These are phyloP conservation scores for Erigeron philadelphicus DNA, from an alignment of 140 eudicot species.

Conservation along the genomic window DNA sequence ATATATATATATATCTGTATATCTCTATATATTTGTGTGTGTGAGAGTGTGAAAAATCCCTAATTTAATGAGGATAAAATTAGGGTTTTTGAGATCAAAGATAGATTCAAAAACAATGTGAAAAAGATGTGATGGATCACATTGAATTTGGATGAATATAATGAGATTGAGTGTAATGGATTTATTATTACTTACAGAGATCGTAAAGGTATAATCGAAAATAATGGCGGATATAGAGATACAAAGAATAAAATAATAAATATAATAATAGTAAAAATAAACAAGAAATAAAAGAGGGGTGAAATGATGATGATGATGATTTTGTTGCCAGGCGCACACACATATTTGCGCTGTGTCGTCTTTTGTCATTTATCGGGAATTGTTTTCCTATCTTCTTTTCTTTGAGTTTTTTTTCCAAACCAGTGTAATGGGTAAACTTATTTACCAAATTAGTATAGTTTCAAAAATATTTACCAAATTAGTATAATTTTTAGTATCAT, in stretches of 20 bases:
- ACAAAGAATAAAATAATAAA: slow-evolving; percentile 11
- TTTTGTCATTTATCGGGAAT: slow-evolving; percentile 31
- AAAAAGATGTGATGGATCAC: slow-evolving; percentile 16
- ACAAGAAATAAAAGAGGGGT: too few species aligned
- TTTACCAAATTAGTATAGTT: too few species aligned
- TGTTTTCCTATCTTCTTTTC: background rate
- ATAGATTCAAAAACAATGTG: slow-evolving; percentile 20
- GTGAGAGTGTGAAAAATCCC: background rate
- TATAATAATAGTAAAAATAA: background rate
- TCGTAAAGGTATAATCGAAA: slow-evolving; percentile 12
- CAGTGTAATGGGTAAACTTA: too few species aligned
- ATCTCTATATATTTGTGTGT: background rate
- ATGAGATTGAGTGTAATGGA: slow-evolving; percentile 23
- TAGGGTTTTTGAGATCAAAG: slow-evolving; percentile 12
- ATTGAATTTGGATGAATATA: background rate
- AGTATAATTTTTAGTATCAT: slow-evolving; percentile 26
- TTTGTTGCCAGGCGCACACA: slow-evolving; percentile 39
- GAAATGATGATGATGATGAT: too few species aligned
- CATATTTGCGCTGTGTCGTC: slow-evolving; percentile 36
- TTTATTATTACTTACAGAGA: background rate
- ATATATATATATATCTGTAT: background rate
- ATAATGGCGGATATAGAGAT: slow-evolving; percentile 26
- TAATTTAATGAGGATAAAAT: background rate
- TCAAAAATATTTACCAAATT: too few species aligned
- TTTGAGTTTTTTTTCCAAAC: too few species aligned